Conservation (phyloP, 345 rosid species). For the Ceriops tagal region DNA sequence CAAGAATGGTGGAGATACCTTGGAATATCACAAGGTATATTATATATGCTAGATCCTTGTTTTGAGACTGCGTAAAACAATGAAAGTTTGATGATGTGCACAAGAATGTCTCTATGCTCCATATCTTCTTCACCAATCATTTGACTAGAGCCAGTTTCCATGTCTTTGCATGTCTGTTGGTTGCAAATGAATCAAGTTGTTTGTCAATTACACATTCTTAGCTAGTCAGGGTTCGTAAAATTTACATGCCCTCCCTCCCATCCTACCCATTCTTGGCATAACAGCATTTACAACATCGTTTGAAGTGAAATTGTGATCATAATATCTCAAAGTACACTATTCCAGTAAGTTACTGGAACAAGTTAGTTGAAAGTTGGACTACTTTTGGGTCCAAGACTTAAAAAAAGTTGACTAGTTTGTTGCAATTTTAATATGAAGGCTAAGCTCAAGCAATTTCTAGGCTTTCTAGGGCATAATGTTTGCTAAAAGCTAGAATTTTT, state of each 20-base stretch:
- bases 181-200: background rate
- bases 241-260: no score
- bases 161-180: background rate
- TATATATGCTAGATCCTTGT: background rate
- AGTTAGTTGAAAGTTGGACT: background rate
- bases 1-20: conserved; percentile 92
- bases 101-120: background rate
- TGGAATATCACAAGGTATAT: conserved; percentile 91
- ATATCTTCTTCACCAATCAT: no score
- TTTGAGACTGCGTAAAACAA: background rate
- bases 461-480: background rate
- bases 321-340: no score
- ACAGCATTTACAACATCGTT: no score
- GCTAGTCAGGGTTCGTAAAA: background rate
- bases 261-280: no score
- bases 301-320: no score
- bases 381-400: no score
- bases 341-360: background rate
- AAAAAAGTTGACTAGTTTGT: no score
- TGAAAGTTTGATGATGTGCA: background rate
- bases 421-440: no score
- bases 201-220: background rate
- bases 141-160: background rate
- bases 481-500: background rate
- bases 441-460: no score